Evolutionary conservation across 2,329 filamentous ascomycete species (phyloP), one percentile per base, ranked within the genome.

Genomic region (Botrytis pseudocinerea): DNA sequence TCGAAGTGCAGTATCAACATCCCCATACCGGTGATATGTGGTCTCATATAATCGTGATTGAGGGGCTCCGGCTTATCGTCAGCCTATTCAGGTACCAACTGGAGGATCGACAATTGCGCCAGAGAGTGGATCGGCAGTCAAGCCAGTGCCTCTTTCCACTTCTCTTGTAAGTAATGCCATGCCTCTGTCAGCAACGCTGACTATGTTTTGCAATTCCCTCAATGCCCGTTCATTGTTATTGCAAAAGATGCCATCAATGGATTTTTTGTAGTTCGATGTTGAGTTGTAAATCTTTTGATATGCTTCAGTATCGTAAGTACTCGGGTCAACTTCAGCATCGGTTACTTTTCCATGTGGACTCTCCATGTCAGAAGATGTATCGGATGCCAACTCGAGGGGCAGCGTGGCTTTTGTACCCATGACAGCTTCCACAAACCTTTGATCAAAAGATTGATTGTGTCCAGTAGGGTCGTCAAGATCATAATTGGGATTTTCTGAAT

Each of bases 401-500:
- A 57, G 18, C n/a, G 38, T 22, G 40, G 38, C 18, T 46, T 35
- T n/a, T 61, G 59, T 64, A 42, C 71, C 71, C 46, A 79, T 65
- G 2, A 79, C 79, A 9, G 78, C 78, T 64, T 80, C 78, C 8
- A 82, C 80, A 54, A 82, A 82, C 42, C 80, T 76, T 63, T 79
- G 76, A 70, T 82, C 80, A 59, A 82, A 80, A 8, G 75, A 78
- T 35, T 76, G 74, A 42, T 76, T 66, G 4, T 72, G 68, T 16
- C 72, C 75, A 4, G 74, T 74, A 35, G 78, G 77, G 59, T 81
- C 80, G 40, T 62, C 64, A 42, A 80, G 74, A 69, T 82, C 80
- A 69, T 78, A 81, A 35, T 77, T 73, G 2, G 76, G 75, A 63
- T 75, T 64, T 61, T 62, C 42, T 4, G 72, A 73, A 35, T 73